phyloP scores from a whole-genome alignment of 345 rosid genomes.

The Nephelium lappaceum region DNA sequence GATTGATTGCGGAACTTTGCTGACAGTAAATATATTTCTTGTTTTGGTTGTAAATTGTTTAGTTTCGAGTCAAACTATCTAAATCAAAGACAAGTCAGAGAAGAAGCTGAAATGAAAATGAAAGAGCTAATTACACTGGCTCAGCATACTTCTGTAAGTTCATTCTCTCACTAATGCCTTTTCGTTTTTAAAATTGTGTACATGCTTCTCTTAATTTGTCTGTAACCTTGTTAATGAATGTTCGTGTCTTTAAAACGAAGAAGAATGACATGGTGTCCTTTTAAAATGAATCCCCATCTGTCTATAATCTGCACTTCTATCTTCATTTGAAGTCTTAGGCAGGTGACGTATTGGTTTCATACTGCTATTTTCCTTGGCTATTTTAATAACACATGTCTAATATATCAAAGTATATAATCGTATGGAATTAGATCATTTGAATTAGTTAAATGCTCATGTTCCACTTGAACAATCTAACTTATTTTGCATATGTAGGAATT shows the following conservation, averaged over 20 bases:
- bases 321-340: neutral
- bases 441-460: neutral
- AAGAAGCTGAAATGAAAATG: slow-evolving; percentile 69
- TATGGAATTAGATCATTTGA: slow-evolving; percentile 3
- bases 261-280: neutral
- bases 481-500: slow-evolving; percentile 51
- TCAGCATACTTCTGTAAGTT: slow-evolving; percentile 81
- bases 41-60: slow-evolving; percentile 32
- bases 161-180: neutral
- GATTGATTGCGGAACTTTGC: slow-evolving; percentile 15
- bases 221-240: neutral
- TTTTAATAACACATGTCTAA: neutral
- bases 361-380: neutral
- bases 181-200: slow-evolving; percentile 4
- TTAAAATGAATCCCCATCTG: neutral
- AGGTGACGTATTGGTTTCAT: neutral
- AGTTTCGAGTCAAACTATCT: slow-evolving; percentile 67
- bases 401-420: neutral
- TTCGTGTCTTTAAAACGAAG: neutral
- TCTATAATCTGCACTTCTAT: neutral
- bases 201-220: neutral
- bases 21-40: slow-evolving; percentile 23
- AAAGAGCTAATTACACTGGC: slow-evolving; percentile 71
- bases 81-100: slow-evolving; percentile 37
- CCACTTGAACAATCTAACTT: slow-evolving; percentile 20